These are phyloP conservation scores for Penicillium canariense DNA, from an alignment of 495 filamentous ascomycete genomes.

Conservation along the genomic window DNA sequence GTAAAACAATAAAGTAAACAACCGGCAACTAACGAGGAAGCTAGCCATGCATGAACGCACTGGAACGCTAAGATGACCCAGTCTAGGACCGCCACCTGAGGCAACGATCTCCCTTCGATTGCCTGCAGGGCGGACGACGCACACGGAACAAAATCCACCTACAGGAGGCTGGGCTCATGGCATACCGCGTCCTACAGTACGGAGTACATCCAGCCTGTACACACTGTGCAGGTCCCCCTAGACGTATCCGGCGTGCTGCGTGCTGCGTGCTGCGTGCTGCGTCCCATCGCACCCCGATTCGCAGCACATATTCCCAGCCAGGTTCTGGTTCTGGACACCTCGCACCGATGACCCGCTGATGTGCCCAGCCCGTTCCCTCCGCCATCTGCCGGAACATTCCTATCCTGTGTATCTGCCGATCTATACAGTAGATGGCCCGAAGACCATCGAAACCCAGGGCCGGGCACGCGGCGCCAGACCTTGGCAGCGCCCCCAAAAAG, in stretches of 20 bases:
- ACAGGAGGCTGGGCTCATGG: slow-evolving; percentile 14
- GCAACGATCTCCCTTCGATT: not conserved
- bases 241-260: not conserved
- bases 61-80: not conserved
- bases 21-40: not conserved
- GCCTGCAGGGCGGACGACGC: slow-evolving; percentile 5
- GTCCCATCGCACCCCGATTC: not conserved
- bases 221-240: not conserved
- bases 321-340: not conserved
- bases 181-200: slow-evolving; percentile 4
- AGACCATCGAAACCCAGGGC: not conserved
- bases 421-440: no score
- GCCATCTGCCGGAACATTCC: not conserved
- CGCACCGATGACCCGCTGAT: not conserved
- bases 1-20: not conserved
- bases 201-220: slow-evolving; percentile 9
- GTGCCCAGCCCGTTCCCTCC: not conserved
- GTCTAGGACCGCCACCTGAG: not conserved
- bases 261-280: not conserved
- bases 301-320: not conserved
- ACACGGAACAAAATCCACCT: slow-evolving; percentile 21
- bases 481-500: not conserved
- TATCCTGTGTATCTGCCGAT: not conserved
- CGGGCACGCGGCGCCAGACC: not conserved
- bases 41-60: not conserved